These are phyloP conservation scores for Camellia granthamiana DNA, from an alignment of 148 eudicot species.

Conservation along the genomic window DNA sequence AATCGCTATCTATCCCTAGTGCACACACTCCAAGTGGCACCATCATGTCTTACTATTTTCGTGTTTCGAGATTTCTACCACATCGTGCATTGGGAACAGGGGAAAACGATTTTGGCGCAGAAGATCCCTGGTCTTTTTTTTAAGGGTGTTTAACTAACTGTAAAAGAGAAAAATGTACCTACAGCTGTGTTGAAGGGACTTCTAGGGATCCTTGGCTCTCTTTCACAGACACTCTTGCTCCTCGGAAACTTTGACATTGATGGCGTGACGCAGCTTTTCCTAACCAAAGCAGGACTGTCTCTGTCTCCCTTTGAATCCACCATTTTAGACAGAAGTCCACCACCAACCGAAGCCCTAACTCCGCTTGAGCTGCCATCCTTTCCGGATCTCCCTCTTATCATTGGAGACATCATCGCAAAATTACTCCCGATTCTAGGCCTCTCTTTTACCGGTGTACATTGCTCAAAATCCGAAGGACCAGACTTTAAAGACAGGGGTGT, in stretches of 20 bases:
- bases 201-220: constrained; percentile 52
- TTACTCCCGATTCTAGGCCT: constrained; percentile 38
- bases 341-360: constrained; percentile 64
- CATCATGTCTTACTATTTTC: no score
- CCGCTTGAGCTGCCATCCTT: constrained; percentile 34
- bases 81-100: no score
- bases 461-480: constrained; percentile 77
- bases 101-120: no score
- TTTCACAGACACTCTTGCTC: constrained; percentile 72
- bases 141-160: not conserved
- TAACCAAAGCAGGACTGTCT: constrained; percentile 42
- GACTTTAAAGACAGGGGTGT: constrained; percentile 51
- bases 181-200: constrained; percentile 68
- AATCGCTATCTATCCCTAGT: no score
- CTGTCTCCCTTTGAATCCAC: constrained; percentile 44
- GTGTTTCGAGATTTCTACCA: no score
- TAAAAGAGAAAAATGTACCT: constrained; percentile 62
- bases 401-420: constrained; percentile 57
- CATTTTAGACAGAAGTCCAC: constrained; percentile 41
- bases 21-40: no score
- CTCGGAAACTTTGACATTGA: constrained; percentile 58
- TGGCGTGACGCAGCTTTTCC: constrained; percentile 70
- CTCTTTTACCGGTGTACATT: constrained; percentile 71
- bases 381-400: constrained; percentile 40
- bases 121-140: no score